phyloP scores from a whole-genome alignment of 2,329 filamentous ascomycete genomes.

The Fusarium concolor region DNA sequence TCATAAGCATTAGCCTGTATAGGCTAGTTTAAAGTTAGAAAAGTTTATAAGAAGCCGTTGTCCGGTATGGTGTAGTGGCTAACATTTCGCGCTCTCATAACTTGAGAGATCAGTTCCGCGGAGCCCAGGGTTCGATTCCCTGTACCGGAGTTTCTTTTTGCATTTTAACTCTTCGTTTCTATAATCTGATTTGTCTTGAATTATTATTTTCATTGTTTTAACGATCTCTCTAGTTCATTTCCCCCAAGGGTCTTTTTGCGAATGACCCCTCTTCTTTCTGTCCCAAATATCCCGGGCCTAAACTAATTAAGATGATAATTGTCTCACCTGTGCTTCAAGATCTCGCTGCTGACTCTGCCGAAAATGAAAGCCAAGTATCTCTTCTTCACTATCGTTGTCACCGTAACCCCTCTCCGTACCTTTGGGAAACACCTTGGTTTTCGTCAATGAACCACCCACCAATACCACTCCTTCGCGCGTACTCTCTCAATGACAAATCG shows the following conservation, averaged over 20 bases:
- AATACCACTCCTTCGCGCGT: conserved; percentile 19
- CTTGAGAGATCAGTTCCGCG: conserved; percentile 42
- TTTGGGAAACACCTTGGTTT: conserved; percentile 8
- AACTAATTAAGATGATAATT: too few species aligned
- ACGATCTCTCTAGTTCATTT: too few species aligned
- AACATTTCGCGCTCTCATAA: conserved; percentile 51
- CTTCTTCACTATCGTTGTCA: conserved; percentile 36
- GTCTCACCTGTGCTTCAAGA: conserved; percentile 1
- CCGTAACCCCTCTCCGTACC: background rate
- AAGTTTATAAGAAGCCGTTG: background rate
- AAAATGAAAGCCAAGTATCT: conserved; percentile 37
- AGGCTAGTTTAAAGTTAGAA: too few species aligned
- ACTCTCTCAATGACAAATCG: conserved; percentile 1
- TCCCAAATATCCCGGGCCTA: too few species aligned
- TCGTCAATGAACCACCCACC: background rate
- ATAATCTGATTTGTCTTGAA: background rate
- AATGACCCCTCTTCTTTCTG: too few species aligned
- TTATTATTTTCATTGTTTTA: background rate
- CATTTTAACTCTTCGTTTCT: background rate
- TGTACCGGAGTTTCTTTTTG: conserved; percentile 38
- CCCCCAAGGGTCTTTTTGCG: too few species aligned
- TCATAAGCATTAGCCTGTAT: too few species aligned
- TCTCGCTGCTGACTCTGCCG: conserved; percentile 18
- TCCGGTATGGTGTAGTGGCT: conserved; percentile 52
- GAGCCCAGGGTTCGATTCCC: conserved; percentile 48